These are phyloP conservation scores for Fusarium longipes DNA, from an alignment of 2,329 filamentous ascomycete genomes.

Conservation along the genomic window DNA sequence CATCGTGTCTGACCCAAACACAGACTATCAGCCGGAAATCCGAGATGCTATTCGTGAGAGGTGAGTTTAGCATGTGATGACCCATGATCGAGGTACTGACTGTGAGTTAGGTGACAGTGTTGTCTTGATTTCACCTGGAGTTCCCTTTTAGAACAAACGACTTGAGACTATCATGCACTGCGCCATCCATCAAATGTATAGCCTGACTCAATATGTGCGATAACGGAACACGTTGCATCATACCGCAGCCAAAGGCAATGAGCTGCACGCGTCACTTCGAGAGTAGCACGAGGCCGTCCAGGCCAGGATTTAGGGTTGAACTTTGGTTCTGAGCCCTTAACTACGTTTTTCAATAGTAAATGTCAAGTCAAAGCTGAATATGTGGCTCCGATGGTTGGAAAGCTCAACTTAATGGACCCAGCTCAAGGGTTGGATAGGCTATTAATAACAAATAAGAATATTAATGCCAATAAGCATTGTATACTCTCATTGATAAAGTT, in stretches of 20 bases:
- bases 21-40: slow-evolving; percentile 96
- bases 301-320: neutral
- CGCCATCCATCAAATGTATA: neutral
- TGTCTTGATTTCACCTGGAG: slow-evolving; percentile 75
- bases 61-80: slow-evolving; percentile 60
- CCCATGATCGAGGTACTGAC: slow-evolving; percentile 37
- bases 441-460: slow-evolving; percentile 21
- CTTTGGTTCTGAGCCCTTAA: neutral
- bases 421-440: slow-evolving; percentile 6
- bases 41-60: slow-evolving; percentile 98
- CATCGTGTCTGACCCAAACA: neutral
- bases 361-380: slow-evolving; percentile 6
- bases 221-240: neutral
- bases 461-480: neutral
- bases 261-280: slow-evolving; percentile 4
- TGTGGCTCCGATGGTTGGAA: slow-evolving; percentile 2
- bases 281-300: slow-evolving; percentile 1
- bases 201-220: slow-evolving; percentile 2
- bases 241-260: slow-evolving; percentile 3
- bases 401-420: slow-evolving; percentile 3
- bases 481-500: neutral
- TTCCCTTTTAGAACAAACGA: slow-evolving; percentile 45
- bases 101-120: slow-evolving; percentile 72
- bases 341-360: neutral
- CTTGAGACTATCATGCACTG: neutral